Evolutionary conservation across 1,284 basidiomycete genomes (phyloP), one percentile per base, ranked within the genome.

Genomic region (Leccinum solheimii): DNA sequence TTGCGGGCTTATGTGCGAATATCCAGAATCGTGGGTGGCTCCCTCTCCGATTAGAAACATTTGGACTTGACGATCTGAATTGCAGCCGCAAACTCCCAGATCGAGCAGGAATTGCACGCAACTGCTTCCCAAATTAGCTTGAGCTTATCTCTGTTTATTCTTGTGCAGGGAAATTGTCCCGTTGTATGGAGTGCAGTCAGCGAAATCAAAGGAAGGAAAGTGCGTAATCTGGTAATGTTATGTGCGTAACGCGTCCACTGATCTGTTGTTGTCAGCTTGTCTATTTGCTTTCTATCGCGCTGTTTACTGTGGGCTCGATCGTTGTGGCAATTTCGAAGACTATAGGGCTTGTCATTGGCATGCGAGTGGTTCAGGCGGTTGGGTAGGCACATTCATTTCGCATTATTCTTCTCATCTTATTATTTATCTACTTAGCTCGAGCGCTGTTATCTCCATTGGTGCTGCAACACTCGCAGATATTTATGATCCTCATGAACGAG

Each of bases 391-490:
- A 43, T 21, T 1, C 19, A 10, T 62, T n/a, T 8, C 13, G 11
- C 49, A 16, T 7, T 36, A 2, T 5, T n/a, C 16, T 40, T 58
- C 23, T 30, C 4, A n/a, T 56, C 14, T 34, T 16, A 26, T 54
- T 19, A 57, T 48, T 16, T 48, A 26, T 26, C 53, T 55, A 26
- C 59, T 3, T 61, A 92, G 91, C 11, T 87, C 88, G 6, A 87
- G 88, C 56, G 88, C 92, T 0, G 90, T 94, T 10, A 82, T 92
- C 10, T 76, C 88, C 0, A 85, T 94, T 49, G 94, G 93, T 5
- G 91, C 92, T 0, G 92, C 91, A 4, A 91, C 90, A 2, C 79
- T 96, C 2, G 90, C 90, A 6, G 92, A 94, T 69, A 89, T 94
- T 32, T 94, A 87, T 67, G 92, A 95, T 52, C 84, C 90, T 0